phyloP scores from a whole-genome alignment of 345 rosid genomes.

The Pistacia integerrima region DNA sequence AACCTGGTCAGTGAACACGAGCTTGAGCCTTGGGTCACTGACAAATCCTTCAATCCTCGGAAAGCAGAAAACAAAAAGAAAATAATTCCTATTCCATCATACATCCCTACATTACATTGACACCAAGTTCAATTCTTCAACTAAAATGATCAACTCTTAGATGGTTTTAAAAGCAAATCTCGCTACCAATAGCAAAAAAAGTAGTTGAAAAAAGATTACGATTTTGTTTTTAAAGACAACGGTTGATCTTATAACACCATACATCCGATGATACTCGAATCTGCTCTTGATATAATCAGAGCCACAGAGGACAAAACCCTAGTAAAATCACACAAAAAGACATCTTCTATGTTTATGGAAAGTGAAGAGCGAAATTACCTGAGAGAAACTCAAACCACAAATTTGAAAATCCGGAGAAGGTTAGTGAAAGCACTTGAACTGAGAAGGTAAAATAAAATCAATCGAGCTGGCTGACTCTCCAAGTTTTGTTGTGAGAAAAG shows the following conservation, averaged over 20 bases:
- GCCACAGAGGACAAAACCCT: neutral
- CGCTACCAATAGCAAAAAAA: neutral
- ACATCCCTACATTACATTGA: neutral
- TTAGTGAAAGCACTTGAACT: neutral
- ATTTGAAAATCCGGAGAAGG: neutral
- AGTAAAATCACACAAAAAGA: neutral
- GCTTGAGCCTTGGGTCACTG: neutral
- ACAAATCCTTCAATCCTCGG: neutral
- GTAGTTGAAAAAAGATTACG: neutral
- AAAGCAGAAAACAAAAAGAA: neutral
- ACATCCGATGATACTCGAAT: neutral
- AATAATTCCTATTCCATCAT: neutral
- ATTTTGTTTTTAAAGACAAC: too few species aligned
- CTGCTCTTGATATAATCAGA: neutral
- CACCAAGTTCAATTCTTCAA: neutral
- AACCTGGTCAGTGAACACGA: neutral
- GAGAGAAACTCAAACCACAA: neutral
- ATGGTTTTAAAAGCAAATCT: neutral
- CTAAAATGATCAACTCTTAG: neutral
- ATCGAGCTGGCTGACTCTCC: neutral
- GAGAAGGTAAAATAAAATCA: neutral
- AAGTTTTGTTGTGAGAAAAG: neutral
- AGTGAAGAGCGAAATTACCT: neutral
- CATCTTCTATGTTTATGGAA: neutral
- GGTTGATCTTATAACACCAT: neutral